A percentile compares a stretch with the other conserved stretches of the same genome.
phyloP scores from a whole-genome alignment of 2,329 filamentous ascomycete genomes.

The Cylindrodendrum hubeiense region DNA sequence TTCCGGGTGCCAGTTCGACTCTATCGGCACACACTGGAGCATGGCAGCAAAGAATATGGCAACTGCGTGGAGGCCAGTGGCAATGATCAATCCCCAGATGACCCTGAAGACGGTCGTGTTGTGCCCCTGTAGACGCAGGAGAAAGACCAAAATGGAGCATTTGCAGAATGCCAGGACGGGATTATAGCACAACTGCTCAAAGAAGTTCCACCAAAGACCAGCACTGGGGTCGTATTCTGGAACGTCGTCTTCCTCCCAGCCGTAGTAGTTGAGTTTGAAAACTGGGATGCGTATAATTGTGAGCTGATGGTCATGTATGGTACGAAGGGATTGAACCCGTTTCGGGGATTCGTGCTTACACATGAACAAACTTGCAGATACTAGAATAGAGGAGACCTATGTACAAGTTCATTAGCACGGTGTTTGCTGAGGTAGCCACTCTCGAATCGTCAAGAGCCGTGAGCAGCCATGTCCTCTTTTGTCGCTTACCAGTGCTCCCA shows the following conservation, averaged over 20 bases:
- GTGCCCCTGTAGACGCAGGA: constrained; percentile 56
- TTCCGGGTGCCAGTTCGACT: constrained; percentile 47
- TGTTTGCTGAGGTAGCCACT: neutral
- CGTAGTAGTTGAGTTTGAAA: constrained; percentile 51
- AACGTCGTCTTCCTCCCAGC: constrained; percentile 41
- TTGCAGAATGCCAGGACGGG: constrained; percentile 60
- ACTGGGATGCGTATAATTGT: neutral
- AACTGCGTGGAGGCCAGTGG: constrained; percentile 49
- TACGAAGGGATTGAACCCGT: neutral
- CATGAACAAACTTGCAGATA: constrained; percentile 41
- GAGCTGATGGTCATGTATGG: neutral
- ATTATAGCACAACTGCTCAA: constrained; percentile 58
- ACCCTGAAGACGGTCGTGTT: constrained; percentile 48
- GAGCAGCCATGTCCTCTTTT: neutral
- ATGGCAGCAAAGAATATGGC: constrained; percentile 53
- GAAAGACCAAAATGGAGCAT: constrained; percentile 57
- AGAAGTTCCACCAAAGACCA: constrained; percentile 51
- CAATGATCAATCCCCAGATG: constrained; percentile 45
- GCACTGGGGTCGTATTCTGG: constrained; percentile 35
- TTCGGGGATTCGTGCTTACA: constrained; percentile 35
- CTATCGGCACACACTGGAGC: constrained; percentile 55
- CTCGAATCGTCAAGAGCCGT: neutral
- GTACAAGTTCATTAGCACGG: neutral
- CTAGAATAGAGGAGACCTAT: constrained; percentile 26
- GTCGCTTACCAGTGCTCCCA: constrained; percentile 33